These are phyloP conservation scores for Trichoderma guizhouense DNA, from an alignment of 2,329 filamentous ascomycete genomes.

Conservation along the genomic window DNA sequence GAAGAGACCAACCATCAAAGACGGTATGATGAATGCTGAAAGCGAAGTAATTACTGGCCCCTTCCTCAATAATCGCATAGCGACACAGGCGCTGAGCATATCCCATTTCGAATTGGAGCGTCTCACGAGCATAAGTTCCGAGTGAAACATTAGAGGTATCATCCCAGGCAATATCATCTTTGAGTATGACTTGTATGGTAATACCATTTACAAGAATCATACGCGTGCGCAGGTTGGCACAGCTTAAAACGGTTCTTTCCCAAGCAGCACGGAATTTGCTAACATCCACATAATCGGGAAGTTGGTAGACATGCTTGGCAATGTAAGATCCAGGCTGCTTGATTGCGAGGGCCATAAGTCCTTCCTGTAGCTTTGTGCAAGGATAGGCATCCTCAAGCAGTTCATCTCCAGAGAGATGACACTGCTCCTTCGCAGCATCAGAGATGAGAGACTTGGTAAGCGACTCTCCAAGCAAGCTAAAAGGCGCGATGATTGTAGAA, in stretches of 20 bases:
- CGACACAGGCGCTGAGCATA: slow-evolving; percentile 16
- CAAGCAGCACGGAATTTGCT: slow-evolving; percentile 1
- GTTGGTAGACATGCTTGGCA: slow-evolving; percentile 8
- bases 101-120: slow-evolving; percentile 4
- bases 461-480: neutral
- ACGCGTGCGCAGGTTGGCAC: slow-evolving; percentile 9
- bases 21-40: slow-evolving; percentile 13
- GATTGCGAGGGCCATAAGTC: slow-evolving; percentile 9
- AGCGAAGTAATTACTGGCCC: neutral
- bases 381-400: slow-evolving; percentile 17
- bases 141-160: neutral
- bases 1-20: slow-evolving; percentile 15
- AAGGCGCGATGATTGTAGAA: neutral
- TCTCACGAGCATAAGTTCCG: neutral
- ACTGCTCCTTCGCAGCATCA: neutral
- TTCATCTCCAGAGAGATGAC: slow-evolving; percentile 5
- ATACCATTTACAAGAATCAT: neutral
- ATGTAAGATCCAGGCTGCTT: slow-evolving; percentile 16
- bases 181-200: neutral
- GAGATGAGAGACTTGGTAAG: neutral
- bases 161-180: slow-evolving; percentile 6
- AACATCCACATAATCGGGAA: neutral
- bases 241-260: neutral
- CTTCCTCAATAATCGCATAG: slow-evolving; percentile 17
- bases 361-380: slow-evolving; percentile 11